Evolutionary conservation across 2,329 filamentous ascomycete genomes (phyloP).

Genomic region (Colletotrichum sp.): DNA sequence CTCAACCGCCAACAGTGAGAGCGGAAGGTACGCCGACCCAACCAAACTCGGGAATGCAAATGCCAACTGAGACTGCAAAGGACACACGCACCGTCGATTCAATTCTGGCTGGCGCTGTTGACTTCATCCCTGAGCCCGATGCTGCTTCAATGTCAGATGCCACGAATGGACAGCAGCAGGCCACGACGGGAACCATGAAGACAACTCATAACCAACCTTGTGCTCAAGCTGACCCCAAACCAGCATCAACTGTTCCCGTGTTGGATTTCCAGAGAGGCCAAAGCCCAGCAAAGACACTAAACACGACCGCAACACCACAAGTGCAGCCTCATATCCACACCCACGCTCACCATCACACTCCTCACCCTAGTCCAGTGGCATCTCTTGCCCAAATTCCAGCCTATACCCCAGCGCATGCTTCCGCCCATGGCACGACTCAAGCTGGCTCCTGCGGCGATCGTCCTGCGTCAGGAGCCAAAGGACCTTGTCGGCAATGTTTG

Average conservation of each 20-base stretch:
- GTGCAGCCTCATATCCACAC: neutral
- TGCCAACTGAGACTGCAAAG: conserved; percentile 17
- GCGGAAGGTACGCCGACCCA: conserved; percentile 16
- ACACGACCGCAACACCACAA: neutral
- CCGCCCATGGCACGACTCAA: neutral
- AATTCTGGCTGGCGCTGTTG: neutral
- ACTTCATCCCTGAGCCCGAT: neutral
- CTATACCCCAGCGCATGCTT: neutral
- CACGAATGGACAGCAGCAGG: neutral
- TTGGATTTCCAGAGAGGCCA: neutral
- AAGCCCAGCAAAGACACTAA: neutral
- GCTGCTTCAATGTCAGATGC: neutral
- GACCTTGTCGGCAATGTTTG: conserved; percentile 16
- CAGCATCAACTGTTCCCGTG: neutral
- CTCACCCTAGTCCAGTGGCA: neutral
- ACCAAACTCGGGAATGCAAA: neutral
- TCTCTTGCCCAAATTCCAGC: neutral
- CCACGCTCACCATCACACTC: neutral
- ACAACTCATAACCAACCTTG: neutral
- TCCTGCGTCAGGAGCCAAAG: neutral
- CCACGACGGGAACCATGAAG: neutral
- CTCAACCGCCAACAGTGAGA: neutral
- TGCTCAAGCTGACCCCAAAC: neutral
- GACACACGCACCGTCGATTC: neutral
- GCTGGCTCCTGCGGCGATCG: neutral